These are phyloP conservation scores for Ceratocystis destructans DNA, from an alignment of 2,329 filamentous ascomycete species.

Conservation along the genomic window DNA sequence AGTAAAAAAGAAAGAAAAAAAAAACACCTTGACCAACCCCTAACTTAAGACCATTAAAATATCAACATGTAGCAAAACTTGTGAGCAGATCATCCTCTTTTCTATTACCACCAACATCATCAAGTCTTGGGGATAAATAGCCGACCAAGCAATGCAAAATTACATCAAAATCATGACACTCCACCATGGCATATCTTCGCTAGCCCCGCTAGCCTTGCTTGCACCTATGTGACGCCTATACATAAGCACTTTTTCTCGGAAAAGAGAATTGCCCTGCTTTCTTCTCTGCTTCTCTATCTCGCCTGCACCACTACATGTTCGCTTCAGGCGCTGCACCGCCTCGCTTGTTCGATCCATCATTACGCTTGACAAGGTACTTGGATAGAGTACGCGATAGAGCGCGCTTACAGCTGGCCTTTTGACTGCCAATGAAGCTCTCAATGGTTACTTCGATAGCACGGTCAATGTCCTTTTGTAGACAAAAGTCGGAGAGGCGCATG, in stretches of 20 bases:
- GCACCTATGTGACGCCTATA: too few relatives aligned
- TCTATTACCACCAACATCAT: too few relatives aligned
- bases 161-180: conserved; percentile 4
- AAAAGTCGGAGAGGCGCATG: conserved; percentile 97
- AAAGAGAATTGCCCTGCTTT: too few relatives aligned
- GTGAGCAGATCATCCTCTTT: too few relatives aligned
- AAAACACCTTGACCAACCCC: not conserved
- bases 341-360: conserved; percentile 22
- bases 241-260: too few relatives aligned
- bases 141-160: not conserved
- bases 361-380: conserved; percentile 61
- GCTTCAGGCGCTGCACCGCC: conserved; percentile 10
- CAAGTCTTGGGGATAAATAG: too few relatives aligned
- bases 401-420: conserved; percentile 97
- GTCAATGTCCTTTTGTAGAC: conserved; percentile 79
- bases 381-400: conserved; percentile 86
- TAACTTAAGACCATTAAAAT: too few relatives aligned
- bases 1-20: not conserved
- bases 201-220: not conserved
- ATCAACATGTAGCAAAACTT: too few relatives aligned
- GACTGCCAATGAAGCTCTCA: conserved; percentile 87
- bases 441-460: conserved; percentile 94
- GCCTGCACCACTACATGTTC: conserved; percentile 1
- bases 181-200: not conserved
- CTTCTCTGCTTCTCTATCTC: not conserved